These are phyloP conservation scores for Saccharomyces hybrid DNA, from an alignment of 1,139 yeast species.

Conservation along the genomic window DNA sequence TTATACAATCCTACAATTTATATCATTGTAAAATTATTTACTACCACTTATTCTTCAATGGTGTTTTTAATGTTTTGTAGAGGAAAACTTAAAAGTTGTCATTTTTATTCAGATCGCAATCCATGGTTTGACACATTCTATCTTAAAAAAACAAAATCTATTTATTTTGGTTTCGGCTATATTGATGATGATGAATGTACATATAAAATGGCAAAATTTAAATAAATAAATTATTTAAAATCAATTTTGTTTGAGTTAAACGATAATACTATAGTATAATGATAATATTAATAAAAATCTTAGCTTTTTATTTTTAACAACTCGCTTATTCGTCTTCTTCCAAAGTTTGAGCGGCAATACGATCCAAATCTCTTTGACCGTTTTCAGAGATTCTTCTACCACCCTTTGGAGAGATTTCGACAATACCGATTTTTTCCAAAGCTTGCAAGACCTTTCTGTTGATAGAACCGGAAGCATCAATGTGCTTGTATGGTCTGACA, in stretches of 20 bases:
- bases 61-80: background rate
- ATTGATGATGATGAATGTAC: conserved; percentile 6
- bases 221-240: conserved; percentile 2
- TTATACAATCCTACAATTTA: background rate
- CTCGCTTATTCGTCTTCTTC: conserved; percentile 69
- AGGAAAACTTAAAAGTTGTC: too few relatives aligned
- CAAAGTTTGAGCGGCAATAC: conserved; percentile 99
- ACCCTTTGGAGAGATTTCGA: conserved; percentile 95
- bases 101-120: background rate
- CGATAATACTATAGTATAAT: conserved; percentile 1
- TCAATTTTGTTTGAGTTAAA: conserved; percentile 5
- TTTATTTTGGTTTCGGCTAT: background rate
- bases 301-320: conserved; percentile 5
- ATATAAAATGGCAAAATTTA: conserved; percentile 11
- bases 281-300: conserved; percentile 5
- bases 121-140: background rate
- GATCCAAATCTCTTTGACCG: conserved; percentile 99
- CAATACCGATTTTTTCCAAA: conserved; percentile 95
- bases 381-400: conserved; percentile 99
- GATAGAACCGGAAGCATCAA: conserved; percentile 97
- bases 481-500: conserved; percentile 97
- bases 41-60: background rate
- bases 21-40: background rate
- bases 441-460: conserved; percentile 99
- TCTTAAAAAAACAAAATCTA: background rate